phyloP scores from a whole-genome alignment of 1,284 basidiomycete genomes.

The Boletus nobilissimus region DNA sequence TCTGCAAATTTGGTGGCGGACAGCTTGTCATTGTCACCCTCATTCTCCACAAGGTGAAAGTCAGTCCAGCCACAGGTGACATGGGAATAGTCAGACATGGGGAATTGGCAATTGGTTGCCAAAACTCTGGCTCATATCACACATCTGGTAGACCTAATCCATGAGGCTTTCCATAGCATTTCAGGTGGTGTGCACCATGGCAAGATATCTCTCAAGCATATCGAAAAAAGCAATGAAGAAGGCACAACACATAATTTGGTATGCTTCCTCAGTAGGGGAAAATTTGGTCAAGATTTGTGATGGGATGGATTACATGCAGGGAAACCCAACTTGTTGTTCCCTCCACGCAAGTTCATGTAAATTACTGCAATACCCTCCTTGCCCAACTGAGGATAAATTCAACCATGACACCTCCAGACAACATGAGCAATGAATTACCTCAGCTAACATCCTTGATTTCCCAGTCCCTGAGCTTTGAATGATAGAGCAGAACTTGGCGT shows the following conservation, averaged over 20 bases:
- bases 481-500: conserved; percentile 35
- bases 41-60: too few species aligned
- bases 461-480: conserved; percentile 41
- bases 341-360: conserved; percentile 34
- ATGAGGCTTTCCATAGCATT: not conserved
- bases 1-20: too few species aligned
- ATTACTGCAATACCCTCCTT: conserved; percentile 29
- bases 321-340: conserved; percentile 10
- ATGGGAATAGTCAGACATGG: too few species aligned
- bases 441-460: conserved; percentile 35
- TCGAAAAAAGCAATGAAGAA: conserved; percentile 33
- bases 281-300: conserved; percentile 21
- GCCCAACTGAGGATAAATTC: conserved; percentile 17
- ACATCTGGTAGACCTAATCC: conserved; percentile 1
- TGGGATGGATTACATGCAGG: conserved; percentile 26
- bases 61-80: not conserved
- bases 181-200: too few species aligned
- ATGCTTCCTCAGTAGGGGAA: not conserved
- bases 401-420: not conserved
- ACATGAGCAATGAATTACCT: conserved; percentile 17
- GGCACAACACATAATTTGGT: not conserved
- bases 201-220: conserved; percentile 9
- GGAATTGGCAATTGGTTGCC: too few species aligned
- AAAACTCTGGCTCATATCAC: conserved; percentile 4
- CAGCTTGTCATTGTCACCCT: too few species aligned